A percentile compares a stretch with the other conserved stretches of the same genome.
These are phyloP conservation scores for Verticillium longisporum DNA, from an alignment of 2,329 filamentous ascomycete genomes.

Conservation along the genomic window DNA sequence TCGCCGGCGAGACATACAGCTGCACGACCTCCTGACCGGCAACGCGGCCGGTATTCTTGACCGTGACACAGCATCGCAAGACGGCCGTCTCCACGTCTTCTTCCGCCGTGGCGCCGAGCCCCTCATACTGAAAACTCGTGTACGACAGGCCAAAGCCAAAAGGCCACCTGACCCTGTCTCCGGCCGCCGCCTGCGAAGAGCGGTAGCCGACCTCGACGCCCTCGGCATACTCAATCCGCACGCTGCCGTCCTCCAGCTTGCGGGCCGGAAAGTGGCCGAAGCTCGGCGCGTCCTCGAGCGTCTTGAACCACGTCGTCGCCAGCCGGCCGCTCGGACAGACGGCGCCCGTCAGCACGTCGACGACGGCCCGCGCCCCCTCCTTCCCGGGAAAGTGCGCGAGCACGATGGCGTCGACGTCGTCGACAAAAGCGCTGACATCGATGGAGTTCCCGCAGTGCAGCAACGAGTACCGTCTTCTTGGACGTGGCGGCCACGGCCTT, in stretches of 20 bases:
- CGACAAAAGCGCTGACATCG: constrained; percentile 8
- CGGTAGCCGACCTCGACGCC: constrained; percentile 3
- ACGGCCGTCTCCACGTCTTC: constrained; percentile 9
- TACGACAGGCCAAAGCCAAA: constrained; percentile 8
- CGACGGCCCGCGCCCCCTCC: constrained; percentile 7
- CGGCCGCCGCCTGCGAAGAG: background rate
- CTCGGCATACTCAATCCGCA: background rate
- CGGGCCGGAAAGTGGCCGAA: constrained; percentile 6
- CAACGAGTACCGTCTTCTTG: constrained; percentile 1
- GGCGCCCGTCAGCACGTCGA: constrained; percentile 6
- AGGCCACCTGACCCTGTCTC: background rate
- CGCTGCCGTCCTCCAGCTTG: constrained; percentile 4
- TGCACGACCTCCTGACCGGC: constrained; percentile 21
- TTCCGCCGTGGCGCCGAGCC: background rate
- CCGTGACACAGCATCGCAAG: constrained; percentile 36
- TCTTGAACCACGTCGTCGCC: constrained; percentile 10
- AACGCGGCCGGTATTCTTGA: constrained; percentile 18
- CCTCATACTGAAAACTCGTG: constrained; percentile 6
- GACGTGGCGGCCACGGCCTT: constrained; percentile 8
- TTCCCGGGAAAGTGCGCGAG: constrained; percentile 9
- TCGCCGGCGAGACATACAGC: constrained; percentile 18
- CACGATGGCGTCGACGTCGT: constrained; percentile 8
- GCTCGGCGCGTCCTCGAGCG: constrained; percentile 7
- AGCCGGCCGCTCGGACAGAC: constrained; percentile 10
- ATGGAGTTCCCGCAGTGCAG: constrained; percentile 1